Percentiles rank a stretch among this genome's conserved stretches.
Evolutionary conservation across 208 protist species (phyloP).

Genomic region (Baffinella frigidus): DNA sequence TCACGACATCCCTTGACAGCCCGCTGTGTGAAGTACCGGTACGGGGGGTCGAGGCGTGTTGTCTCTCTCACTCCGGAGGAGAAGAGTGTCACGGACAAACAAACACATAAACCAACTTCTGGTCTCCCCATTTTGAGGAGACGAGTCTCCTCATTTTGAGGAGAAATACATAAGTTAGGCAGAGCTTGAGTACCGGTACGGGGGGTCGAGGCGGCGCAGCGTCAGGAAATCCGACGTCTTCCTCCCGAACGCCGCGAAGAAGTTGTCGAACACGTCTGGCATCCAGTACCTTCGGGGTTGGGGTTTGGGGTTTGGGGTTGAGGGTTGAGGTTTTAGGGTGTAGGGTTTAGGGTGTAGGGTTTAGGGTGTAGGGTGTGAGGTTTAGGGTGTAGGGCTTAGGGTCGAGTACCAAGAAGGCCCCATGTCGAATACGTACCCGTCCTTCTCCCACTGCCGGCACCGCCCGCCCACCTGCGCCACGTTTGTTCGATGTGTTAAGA

Average conservation of each 20-base stretch:
- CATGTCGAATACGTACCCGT: slow-evolving; percentile 43
- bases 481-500: too few species aligned
- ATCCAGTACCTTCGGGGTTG: slow-evolving; percentile 9
- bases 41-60: neutral
- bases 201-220: neutral
- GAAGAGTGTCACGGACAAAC: neutral
- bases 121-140: too few species aligned
- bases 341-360: too few species aligned
- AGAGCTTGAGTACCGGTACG: too few species aligned
- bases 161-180: too few species aligned
- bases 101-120: neutral
- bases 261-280: slow-evolving; percentile 42
- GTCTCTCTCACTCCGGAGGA: neutral
- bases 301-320: too few species aligned
- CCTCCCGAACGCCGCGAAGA: neutral
- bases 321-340: too few species aligned
- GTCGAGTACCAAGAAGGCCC: slow-evolving; percentile 48
- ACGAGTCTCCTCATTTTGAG: too few species aligned
- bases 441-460: slow-evolving; percentile 22
- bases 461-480: slow-evolving; percentile 16
- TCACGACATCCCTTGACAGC: too few species aligned
- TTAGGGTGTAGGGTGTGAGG: too few species aligned
- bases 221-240: neutral
- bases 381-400: too few species aligned
- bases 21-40: too few species aligned